Evolutionary conservation across 805 yeast species (phyloP).

Genomic region (Monosporozyma yasuniensis): DNA sequence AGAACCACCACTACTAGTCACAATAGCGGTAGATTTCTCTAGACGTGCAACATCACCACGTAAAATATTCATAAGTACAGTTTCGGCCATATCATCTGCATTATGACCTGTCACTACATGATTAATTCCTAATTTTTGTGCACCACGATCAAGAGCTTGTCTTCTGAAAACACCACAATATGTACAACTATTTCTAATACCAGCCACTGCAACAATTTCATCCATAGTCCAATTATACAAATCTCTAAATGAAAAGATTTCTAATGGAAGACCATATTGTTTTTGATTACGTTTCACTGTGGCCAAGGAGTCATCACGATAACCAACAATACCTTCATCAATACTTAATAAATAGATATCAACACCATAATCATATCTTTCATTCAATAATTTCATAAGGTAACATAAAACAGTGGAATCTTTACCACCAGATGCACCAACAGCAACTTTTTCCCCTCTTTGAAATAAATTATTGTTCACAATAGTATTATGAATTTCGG

Average conservation of each 20-base stretch:
- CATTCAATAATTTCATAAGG: constrained; percentile 77
- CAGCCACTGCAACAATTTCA: constrained; percentile 90
- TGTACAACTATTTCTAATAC: constrained; percentile 88
- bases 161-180: constrained; percentile 96
- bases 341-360: constrained; percentile 73
- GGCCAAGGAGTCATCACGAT: constrained; percentile 92
- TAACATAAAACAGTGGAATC: constrained; percentile 94
- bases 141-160: constrained; percentile 95
- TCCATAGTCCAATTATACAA: constrained; percentile 98
- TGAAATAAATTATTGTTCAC: constrained; percentile 56
- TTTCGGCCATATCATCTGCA: constrained; percentile 99
- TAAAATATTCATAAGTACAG: constrained; percentile 86
- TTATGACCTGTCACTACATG: constrained; percentile 98
- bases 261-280: constrained; percentile 74
- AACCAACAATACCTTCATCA: constrained; percentile 96
- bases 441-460: constrained; percentile 82
- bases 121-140: constrained; percentile 68
- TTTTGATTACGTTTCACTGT: constrained; percentile 88
- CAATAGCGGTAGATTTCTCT: constrained; percentile 77
- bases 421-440: constrained; percentile 98
- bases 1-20: constrained; percentile 75
- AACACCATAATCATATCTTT: constrained; percentile 81
- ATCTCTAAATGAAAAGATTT: constrained; percentile 77
- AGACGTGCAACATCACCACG: constrained; percentile 95
- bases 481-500: constrained; percentile 90